Evolutionary conservation across 306 rosid species (phyloP).

Genomic region (Oemleria cerasiformis): DNA sequence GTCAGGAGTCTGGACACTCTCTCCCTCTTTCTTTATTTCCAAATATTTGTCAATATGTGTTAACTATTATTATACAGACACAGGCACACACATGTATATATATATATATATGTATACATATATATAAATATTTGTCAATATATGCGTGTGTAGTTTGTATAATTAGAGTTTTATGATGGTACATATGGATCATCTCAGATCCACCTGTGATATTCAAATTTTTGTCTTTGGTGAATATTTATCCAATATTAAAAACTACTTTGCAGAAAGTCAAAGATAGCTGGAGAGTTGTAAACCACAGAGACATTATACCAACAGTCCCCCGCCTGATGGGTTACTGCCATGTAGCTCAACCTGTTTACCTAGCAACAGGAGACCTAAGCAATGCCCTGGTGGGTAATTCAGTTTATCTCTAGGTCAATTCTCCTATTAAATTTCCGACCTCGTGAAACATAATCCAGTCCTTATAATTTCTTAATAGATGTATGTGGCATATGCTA

Average conservation of each 20-base stretch:
- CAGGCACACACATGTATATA: not conserved
- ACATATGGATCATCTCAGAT: not conserved
- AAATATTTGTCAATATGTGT: not conserved
- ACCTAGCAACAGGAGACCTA: constrained; percentile 75
- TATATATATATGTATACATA: too few relatives aligned
- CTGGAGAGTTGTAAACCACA: constrained; percentile 98
- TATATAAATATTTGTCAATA: too few relatives aligned
- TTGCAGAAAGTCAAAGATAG: constrained; percentile 95
- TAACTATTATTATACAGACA: too few relatives aligned
- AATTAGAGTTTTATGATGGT: not conserved
- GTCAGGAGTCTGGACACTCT: not conserved
- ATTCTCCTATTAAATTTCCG: not conserved
- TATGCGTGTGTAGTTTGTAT: not conserved
- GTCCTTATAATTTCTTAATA: not conserved
- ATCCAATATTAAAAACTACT: constrained; percentile 16
- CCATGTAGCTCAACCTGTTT: constrained; percentile 89
- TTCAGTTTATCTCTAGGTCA: constrained; percentile 3
- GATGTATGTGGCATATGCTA: not conserved
- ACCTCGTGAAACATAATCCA: not conserved
- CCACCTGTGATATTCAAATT: not conserved
- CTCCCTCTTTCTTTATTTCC: not conserved
- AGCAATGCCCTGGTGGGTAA: constrained; percentile 59
- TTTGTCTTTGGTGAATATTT: constrained; percentile 21
- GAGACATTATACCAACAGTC: constrained; percentile 93
- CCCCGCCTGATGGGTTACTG: constrained; percentile 98